A percentile compares a stretch with the other conserved stretches of the same genome.
These are phyloP conservation scores for Protomyces inundatus DNA, from an alignment of 1,139 yeast species.

Conservation along the genomic window DNA sequence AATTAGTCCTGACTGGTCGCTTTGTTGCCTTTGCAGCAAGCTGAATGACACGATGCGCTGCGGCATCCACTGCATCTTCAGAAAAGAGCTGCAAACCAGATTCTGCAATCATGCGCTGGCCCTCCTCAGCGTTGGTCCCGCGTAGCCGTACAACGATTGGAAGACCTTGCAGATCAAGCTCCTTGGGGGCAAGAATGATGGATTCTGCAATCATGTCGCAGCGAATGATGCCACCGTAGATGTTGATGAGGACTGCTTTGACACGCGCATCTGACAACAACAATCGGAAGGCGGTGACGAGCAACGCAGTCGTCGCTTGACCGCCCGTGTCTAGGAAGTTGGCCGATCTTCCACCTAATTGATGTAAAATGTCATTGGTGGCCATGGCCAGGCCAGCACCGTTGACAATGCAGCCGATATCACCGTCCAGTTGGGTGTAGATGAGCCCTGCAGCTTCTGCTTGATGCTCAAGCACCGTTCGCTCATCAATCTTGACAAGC, in stretches of 20 bases:
- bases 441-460: conserved; percentile 13
- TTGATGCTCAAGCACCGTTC: background rate
- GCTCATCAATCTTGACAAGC: background rate
- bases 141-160: conserved; percentile 18
- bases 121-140: conserved; percentile 13
- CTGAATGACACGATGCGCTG: conserved; percentile 2
- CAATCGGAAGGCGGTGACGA: conserved; percentile 8
- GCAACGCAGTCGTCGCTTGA: conserved; percentile 17
- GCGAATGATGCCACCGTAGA: conserved; percentile 14
- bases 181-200: conserved; percentile 18
- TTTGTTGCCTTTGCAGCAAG: background rate
- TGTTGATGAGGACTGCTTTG: conserved; percentile 16
- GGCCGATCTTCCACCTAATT: conserved; percentile 13
- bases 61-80: conserved; percentile 5
- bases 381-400: conserved; percentile 26
- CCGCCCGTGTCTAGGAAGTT: conserved; percentile 24
- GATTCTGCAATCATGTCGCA: conserved; percentile 24
- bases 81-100: conserved; percentile 1
- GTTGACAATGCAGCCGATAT: conserved; percentile 17
- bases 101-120: conserved; percentile 14
- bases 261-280: conserved; percentile 6
- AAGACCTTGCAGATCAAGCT: conserved; percentile 2
- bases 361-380: conserved; percentile 8
- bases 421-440: conserved; percentile 9
- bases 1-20: background rate